Conservation (phyloP, 352 stramenopile genomes). For the Phytophthora ramorum region DNA sequence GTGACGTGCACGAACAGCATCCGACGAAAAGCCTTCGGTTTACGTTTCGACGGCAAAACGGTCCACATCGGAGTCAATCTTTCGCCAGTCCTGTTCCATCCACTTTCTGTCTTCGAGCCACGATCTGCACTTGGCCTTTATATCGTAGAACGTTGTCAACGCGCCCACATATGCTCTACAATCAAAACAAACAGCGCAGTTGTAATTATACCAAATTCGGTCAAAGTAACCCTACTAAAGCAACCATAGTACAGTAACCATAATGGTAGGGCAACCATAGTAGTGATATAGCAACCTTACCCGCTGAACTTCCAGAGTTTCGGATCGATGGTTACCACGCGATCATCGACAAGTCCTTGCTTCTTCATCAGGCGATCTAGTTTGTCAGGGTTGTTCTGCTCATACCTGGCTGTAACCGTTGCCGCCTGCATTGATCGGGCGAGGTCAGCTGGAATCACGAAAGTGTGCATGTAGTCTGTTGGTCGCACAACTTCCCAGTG, state of each 20-base stretch:
- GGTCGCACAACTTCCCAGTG: slow-evolving; percentile 4
- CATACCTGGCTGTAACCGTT: too few species aligned
- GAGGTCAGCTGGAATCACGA: slow-evolving; percentile 11
- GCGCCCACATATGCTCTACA: neutral
- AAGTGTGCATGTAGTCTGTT: slow-evolving; percentile 14
- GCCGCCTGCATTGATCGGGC: slow-evolving; percentile 1
- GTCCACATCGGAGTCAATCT: neutral
- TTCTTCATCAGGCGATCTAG: neutral
- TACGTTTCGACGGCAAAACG: slow-evolving; percentile 5
- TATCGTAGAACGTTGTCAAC: slow-evolving; percentile 3
- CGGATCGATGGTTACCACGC: neutral
- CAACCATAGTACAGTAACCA: too few species aligned
- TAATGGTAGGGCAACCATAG: too few species aligned
- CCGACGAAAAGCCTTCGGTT: neutral
- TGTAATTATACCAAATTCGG: too few species aligned
- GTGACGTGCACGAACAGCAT: neutral
- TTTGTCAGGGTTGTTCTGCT: neutral
- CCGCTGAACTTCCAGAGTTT: neutral
- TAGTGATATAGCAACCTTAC: too few species aligned
- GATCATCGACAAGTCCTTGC: neutral
- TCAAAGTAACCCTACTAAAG: slow-evolving; percentile 4
- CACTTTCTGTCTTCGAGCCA: slow-evolving; percentile 9
- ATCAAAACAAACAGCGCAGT: slow-evolving; percentile 1
- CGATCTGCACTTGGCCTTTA: neutral
- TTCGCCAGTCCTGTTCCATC: slow-evolving; percentile 8